Evolutionary conservation across 345 rosid species (phyloP).

Genomic region (Eucalyptus marginata): DNA sequence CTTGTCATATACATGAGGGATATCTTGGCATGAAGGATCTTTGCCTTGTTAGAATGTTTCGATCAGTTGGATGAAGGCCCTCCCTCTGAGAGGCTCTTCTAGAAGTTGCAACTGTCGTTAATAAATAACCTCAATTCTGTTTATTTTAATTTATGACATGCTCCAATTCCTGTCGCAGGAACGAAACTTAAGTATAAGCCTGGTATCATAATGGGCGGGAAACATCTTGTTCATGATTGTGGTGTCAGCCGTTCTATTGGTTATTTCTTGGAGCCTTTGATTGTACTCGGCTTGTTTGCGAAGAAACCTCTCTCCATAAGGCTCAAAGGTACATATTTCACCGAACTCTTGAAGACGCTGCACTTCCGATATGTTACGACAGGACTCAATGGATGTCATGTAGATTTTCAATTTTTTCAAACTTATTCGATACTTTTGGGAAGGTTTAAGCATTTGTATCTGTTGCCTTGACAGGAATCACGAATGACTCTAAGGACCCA

Average conservation of each 20-base stretch:
- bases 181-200: constrained; percentile 65
- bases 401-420: neutral
- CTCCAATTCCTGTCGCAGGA: constrained; percentile 14
- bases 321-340: constrained; percentile 47
- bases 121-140: neutral
- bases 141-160: neutral
- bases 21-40: neutral
- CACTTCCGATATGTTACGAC: neutral
- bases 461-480: constrained; percentile 45
- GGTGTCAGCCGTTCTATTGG: constrained; percentile 70
- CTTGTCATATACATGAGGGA: neutral
- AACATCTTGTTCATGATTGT: constrained; percentile 53
- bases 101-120: neutral
- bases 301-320: constrained; percentile 51
- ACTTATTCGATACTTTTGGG: neutral
- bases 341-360: neutral
- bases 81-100: neutral
- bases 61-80: neutral
- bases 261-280: constrained; percentile 75
- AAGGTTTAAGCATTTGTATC: neutral
- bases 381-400: neutral
- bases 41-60: neutral
- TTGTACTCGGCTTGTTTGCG: constrained; percentile 65
- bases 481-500: constrained; percentile 75
- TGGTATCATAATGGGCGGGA: constrained; percentile 81